Conservation (phyloP, 23 red algal genomes). For the Gracilaria domingensis region DNA sequence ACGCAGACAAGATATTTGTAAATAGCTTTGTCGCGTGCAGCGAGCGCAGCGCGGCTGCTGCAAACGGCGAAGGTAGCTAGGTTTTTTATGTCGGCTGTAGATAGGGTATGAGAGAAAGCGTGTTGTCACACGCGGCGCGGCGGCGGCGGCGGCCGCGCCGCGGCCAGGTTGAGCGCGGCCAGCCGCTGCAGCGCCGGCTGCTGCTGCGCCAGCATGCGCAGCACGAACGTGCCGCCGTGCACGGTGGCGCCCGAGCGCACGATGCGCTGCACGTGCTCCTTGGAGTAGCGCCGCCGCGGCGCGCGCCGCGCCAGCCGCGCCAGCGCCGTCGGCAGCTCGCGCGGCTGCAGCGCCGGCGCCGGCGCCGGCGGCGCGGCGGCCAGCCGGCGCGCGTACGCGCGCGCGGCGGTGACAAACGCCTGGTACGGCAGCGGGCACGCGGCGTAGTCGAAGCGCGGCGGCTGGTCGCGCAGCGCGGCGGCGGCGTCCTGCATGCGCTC, state of each 20-base stretch:
- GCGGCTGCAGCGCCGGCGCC: background rate
- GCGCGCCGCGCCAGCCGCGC: background rate
- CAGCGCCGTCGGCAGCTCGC: background rate
- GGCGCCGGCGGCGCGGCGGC: background rate
- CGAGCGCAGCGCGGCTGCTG: too few species aligned
- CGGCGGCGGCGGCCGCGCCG: background rate
- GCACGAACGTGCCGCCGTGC: constrained; percentile 36
- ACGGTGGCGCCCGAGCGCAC: constrained; percentile 52
- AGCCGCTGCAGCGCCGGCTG: background rate
- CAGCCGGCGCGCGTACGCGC: constrained; percentile 13
- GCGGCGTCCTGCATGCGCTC: constrained; percentile 90
- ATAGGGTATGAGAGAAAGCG: too few species aligned
- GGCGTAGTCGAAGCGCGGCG: constrained; percentile 69
- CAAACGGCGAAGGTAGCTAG: too few species aligned
- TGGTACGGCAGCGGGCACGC: constrained; percentile 75
- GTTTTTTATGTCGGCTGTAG: too few species aligned
- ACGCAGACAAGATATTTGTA: too few species aligned
- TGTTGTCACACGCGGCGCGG: background rate
- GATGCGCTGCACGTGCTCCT: constrained; percentile 42
- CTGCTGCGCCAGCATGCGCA: background rate
- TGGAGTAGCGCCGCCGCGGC: constrained; percentile 33
- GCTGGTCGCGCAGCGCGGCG: constrained; percentile 31
- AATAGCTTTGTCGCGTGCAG: too few species aligned
- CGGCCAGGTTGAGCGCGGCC: background rate
- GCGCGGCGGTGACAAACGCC: constrained; percentile 62